phyloP scores from a whole-genome alignment of 176 grass and related monocot genomes.

The Pharus latifolius region DNA sequence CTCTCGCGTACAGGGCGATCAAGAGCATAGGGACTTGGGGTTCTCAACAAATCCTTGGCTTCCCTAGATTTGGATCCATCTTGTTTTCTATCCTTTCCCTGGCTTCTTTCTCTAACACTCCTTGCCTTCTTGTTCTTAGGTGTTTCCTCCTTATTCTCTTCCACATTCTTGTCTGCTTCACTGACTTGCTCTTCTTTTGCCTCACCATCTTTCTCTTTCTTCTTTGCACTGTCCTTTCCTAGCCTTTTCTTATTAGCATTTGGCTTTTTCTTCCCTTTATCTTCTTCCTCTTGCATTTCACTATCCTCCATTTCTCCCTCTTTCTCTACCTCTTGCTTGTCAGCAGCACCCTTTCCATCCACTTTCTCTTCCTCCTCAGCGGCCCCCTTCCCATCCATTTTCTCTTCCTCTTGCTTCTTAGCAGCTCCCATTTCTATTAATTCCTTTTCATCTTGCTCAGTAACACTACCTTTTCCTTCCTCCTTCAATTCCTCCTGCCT shows the following conservation, averaged over 20 bases:
- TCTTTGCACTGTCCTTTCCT: background rate
- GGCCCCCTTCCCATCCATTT: no score
- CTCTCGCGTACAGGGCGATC: conserved; percentile 94
- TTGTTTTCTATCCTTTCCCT: conserved; percentile 39
- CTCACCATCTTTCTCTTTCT: conserved; percentile 11
- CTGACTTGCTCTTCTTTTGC: conserved; percentile 4
- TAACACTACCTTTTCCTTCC: no score
- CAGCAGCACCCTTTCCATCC: background rate
- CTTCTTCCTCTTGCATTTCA: conserved; percentile 12
- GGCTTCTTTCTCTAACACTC: conserved; percentile 44
- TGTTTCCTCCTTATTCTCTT: conserved; percentile 45
- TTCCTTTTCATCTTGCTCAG: no score
- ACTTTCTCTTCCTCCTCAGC: conserved; percentile 13
- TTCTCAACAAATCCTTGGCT: conserved; percentile 39
- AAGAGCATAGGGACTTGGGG: conserved; percentile 32
- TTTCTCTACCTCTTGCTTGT: conserved; percentile 23
- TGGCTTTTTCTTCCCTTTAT: background rate
- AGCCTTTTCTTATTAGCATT: background rate
- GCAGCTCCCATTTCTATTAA: no score
- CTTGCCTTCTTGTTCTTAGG: conserved; percentile 60
- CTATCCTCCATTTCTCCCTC: conserved; percentile 16
- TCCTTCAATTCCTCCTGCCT: conserved; percentile 14
- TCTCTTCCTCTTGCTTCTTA: no score
- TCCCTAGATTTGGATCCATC: conserved; percentile 40
- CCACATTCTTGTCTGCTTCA: conserved; percentile 16